A percentile compares a stretch with the other conserved stretches of the same genome.
Evolutionary conservation across 345 rosid species (phyloP).

Genomic region (Garcia nutans): DNA sequence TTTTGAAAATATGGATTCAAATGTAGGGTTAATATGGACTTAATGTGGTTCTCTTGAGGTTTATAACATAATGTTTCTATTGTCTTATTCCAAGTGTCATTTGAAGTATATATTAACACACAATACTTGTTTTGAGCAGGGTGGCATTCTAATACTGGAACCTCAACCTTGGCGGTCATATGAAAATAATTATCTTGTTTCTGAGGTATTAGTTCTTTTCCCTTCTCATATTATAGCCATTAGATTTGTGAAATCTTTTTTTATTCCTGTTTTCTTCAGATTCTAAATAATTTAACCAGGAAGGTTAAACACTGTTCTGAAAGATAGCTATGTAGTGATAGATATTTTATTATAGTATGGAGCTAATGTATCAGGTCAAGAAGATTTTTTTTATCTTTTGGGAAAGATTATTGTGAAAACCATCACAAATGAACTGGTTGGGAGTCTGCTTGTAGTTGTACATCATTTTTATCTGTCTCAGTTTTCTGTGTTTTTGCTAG

Average conservation of each 20-base stretch:
- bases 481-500: background rate
- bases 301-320: background rate
- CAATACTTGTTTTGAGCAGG: slow-evolving; percentile 43
- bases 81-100: background rate
- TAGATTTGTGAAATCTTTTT: too few relatives aligned
- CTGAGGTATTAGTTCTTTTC: slow-evolving; percentile 53
- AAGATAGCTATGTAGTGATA: background rate
- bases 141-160: slow-evolving; percentile 84
- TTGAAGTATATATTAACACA: background rate
- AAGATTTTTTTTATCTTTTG: background rate
- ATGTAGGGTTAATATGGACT: too few relatives aligned
- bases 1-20: too few relatives aligned
- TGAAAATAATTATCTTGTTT: slow-evolving; percentile 68
- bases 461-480: background rate
- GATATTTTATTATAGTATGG: background rate
- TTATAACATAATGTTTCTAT: background rate
- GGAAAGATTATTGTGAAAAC: background rate
- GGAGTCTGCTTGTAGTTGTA: background rate
- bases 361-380: background rate
- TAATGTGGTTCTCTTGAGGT: too few relatives aligned
- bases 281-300: background rate
- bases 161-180: slow-evolving; percentile 98
- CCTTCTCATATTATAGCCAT: background rate
- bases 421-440: background rate
- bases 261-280: background rate